phyloP scores from a whole-genome alignment of 805 yeast genomes.

The Dipodascus albidus region DNA sequence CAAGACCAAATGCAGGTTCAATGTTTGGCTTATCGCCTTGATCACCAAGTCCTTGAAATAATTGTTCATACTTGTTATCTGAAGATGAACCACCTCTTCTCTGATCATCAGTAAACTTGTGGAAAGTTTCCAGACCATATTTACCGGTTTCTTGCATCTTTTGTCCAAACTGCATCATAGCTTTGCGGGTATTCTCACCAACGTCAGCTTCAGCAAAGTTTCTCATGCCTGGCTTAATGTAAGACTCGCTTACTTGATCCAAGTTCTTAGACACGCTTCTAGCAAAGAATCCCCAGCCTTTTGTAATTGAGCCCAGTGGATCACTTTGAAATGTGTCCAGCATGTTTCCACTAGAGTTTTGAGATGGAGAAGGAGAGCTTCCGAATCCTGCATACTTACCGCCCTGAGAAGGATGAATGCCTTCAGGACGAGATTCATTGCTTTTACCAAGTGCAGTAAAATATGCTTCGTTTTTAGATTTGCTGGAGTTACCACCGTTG shows the following conservation, averaged over 20 bases:
- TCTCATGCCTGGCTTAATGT: conserved; percentile 82
- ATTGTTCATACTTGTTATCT: conserved; percentile 15
- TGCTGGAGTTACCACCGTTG: conserved; percentile 15
- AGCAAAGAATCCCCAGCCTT: conserved; percentile 92
- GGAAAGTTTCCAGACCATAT: conserved; percentile 59
- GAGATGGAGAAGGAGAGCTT: conserved; percentile 24
- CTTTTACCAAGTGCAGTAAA: conserved; percentile 68
- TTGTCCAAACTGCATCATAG: conserved; percentile 95
- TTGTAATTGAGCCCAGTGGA: conserved; percentile 81
- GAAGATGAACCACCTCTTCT: conserved; percentile 16
- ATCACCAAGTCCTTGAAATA: conserved; percentile 48
- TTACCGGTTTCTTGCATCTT: conserved; percentile 81
- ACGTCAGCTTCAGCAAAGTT: conserved; percentile 72
- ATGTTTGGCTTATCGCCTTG: conserved; percentile 25
- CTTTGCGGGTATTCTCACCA: conserved; percentile 72
- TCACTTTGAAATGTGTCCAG: conserved; percentile 39
- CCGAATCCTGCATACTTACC: conserved; percentile 92
- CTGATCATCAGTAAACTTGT: conserved; percentile 39
- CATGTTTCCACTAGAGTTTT: conserved; percentile 7
- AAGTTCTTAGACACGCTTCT: conserved; percentile 76
- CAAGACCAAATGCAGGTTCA: conserved; percentile 58
- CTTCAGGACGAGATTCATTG: conserved; percentile 62
- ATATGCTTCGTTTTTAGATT: conserved; percentile 64
- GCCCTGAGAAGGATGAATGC: conserved; percentile 86
- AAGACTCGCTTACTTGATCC: conserved; percentile 74